Evolutionary conservation across 2,329 filamentous ascomycete genomes (phyloP), one percentile per base, ranked within the genome.

Genomic region (Fusarium decemcellulare): DNA sequence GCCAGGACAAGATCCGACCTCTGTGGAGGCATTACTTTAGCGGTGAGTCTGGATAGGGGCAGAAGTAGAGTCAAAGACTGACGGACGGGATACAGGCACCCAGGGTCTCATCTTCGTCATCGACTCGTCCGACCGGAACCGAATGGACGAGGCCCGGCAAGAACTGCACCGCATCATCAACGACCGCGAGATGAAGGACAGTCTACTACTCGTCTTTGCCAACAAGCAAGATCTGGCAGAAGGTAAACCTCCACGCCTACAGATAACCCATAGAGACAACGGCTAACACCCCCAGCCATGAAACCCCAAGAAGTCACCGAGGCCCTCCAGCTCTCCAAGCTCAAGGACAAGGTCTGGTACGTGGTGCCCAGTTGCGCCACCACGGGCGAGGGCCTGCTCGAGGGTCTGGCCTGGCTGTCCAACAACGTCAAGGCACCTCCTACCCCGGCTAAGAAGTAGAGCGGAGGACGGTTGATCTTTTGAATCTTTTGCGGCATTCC

Each of bases 31-130:
- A 98, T 86, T 98, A 98, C 86, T 98, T 97, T 80, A 92, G 90
- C 74, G 92, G 91, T 91, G 81, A 77, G 87, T 78, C 27, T 6
- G 37, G 23, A 23, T 15, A 29, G 9, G 16, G 14, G 18, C 37
- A 5, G 2, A 16, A n/a, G 4, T 23, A 23, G 18, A 23, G 18
- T 23, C 5, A 12, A 14, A 34, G 60, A 23, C 56, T 74, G 39
- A 57, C 47, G 55, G 30, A 61, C n/a, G 62, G 9, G 9, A 10
- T 44, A 52, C 79, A 96, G 92, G 95, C 78, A 98, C 96, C 64
- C 96, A 98, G 85, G 96, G 95, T 77, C 89, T 99, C 76, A 98
- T 99, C 84, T 99, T 98, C 85, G 96, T 99, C 74, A 94, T 99
- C 77, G 96, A 99, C 85, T 97, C 93, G 68, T 96, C 93, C 77